Base-by-base conservation (phyloP, 2,329 filamentous ascomycete genomes). In the Venturia nashicola region DNA sequence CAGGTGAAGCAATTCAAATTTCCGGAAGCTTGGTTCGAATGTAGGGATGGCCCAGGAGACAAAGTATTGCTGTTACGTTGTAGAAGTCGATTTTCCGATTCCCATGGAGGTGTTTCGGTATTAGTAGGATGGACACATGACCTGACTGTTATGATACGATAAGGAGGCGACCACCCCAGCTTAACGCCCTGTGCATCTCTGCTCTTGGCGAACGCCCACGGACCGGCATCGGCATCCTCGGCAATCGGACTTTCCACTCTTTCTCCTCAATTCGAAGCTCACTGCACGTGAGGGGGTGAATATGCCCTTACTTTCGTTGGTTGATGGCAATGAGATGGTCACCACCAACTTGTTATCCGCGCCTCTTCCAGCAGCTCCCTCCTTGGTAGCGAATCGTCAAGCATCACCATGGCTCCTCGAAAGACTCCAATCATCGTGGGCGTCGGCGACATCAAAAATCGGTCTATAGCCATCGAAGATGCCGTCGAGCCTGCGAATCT, bases 361-460 rank as follows among this genome's bases (percentile, higher is more conserved):
- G 2, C 20, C 16, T 57, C 27, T n/a, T 57, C 51, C 16, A 23
- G 46, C 16, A 23, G 46, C 14, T 36, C 18, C 5, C 34, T 55
- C 27, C 42, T 54, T 32, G 46, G 8, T 27, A 20, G 3, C 40
- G 7, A 23, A 6, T 18, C 27, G 27, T 54, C 61, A 12, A 48
- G 12, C 2, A 40, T 34, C 61, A 62, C 43, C 32, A 62, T 44
- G 61, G n/a, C 34, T 9, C 51, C 27, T 12, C 32, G n/a, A 34
- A 55, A 44, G 20, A 66, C 34, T 16, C 85, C 86, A 0, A 74
- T 88, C 27, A 80, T 88, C 36, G 77, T 88, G 61, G 86, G 85
- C 39, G 81, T 87, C 0, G 84, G 79, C 63, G 85, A 88, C 69
- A 72, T 86, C 66, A 80, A 82, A 65, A 87, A 88, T 70, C 78